Base-by-base conservation (phyloP, 2,329 filamentous ascomycete genomes). In the Ophiostoma fasciatum region DNA sequence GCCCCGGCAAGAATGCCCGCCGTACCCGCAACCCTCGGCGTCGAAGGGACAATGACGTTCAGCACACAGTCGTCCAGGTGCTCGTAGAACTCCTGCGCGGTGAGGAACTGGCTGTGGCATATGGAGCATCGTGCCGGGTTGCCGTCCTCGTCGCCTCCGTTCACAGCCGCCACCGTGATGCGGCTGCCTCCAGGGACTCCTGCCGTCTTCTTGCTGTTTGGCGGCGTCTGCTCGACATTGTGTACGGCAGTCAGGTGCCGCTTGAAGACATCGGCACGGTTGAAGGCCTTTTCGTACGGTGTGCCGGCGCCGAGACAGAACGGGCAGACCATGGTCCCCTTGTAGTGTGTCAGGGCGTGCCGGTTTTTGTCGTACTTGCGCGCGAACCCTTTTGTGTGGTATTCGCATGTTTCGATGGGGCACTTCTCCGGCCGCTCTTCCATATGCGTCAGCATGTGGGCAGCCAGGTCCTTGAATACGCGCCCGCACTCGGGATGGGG, bases 321-420 rank as follows among this genome's bases (percentile, higher is more conserved):
- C 5, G 87, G 87, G 50, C 90, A 98, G 7, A 94, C 81, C 85
- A 96, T 94, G 12, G 84, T 94, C 8, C 88, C 88, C 57, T 94
- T 93, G 65, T 96, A 98, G 53, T 96, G 90, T 3, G 88, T 96
- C 44, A 96, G 61, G 2, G 88, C 93, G 54, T 98, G 90, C 11
- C 90, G 68, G 56, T 96, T 96, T 66, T 94, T 94, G 62, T 96
- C 90, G 54, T 96, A 98, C 57, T 96, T 96, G 42, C 88, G 71
- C 4, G 88, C 88, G 51, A 96, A 96, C 0, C 88, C 88, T 56
- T 94, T 96, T 47, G 71, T 69, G 57, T 94, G 82, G 54, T 94
- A 96, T 50, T 94, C 85, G 63, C 88, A 96, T 3, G 78, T 87
- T 38, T 79, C 68, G 41, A 96, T 94, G 0, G 88, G 88, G 55